Percentiles rank a stretch among this genome's conserved stretches.
phyloP scores from a whole-genome alignment of 257 asterid genomes.

The Coffea eugenioides region DNA sequence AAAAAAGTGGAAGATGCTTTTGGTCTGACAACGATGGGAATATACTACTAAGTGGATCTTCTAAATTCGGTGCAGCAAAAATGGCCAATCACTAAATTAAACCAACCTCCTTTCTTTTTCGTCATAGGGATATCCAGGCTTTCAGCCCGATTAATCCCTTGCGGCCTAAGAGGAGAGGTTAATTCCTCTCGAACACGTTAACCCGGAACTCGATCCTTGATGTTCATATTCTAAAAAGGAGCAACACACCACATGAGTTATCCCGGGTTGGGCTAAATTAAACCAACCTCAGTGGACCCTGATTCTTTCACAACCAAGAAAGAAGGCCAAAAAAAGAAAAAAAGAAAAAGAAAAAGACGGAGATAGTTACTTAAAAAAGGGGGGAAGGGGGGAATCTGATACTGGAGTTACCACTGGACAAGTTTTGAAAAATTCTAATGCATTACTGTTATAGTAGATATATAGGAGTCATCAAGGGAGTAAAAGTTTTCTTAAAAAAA shows the following conservation, averaged over 20 bases:
- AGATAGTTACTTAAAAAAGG: too few relatives aligned
- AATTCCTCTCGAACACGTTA: too few relatives aligned
- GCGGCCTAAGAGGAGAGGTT: too few relatives aligned
- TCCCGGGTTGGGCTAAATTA: background rate
- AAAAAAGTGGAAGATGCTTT: background rate
- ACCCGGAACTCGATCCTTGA: too few relatives aligned
- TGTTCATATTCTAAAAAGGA: too few relatives aligned
- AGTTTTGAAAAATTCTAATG: background rate
- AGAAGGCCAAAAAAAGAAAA: background rate
- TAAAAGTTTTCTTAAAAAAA: too few relatives aligned
- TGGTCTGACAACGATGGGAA: background rate
- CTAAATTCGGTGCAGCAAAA: background rate
- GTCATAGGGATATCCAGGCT: too few relatives aligned
- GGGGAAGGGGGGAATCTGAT: too few relatives aligned
- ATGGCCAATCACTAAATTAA: background rate
- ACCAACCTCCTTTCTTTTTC: background rate
- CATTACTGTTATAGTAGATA: background rate
- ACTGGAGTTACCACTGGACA: background rate
- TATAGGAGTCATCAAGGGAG: too few relatives aligned
- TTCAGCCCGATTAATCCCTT: too few relatives aligned
- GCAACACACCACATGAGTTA: too few relatives aligned
- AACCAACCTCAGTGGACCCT: background rate
- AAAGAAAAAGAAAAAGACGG: too few relatives aligned
- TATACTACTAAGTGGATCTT: background rate
- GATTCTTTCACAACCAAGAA: background rate